Base-by-base conservation (phyloP, 148 eudicot genomes). In the Selenicereus undatus region DNA sequence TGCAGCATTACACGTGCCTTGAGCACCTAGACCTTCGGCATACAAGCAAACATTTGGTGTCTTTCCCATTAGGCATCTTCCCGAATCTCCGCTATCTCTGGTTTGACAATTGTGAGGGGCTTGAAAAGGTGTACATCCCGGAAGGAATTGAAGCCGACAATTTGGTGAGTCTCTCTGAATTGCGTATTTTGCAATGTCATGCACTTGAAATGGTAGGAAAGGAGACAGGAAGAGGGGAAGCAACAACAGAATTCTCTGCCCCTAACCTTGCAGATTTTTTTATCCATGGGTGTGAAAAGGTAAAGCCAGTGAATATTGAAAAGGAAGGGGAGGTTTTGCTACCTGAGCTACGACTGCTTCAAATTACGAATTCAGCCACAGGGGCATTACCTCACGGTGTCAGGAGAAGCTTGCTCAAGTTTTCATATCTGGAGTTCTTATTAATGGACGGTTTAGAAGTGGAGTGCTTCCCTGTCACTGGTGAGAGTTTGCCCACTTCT, bases 21-120 rank as follows among this genome's bases (percentile, higher is more conserved):
- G 22, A 26, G 60, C 1, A 3, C 0, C 16, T 74, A 2, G 2
- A 1, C 0, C 17, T 74, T 8, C 1, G 1, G 9, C 29, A 16
- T 24, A 5, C 5, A 26, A 11, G 68, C 68, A n/a, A 4, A 32
- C 10, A 14, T 26, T 29, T 74, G 16, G 60, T 26, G 20, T 13
- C 22, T 3, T 48, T 74, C n/a, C 76, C 76, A 24, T 50, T 74
- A 6, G 76, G 76, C 60, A 74, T 48, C 35, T 74, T 74, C 29
- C 68, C 68, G 1, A 64, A 64, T 64, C 29, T 64, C 27, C 68
- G 18, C 11, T 9, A 0, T n/a, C 68, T 64, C 2, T 1, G 11
- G 12, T 26, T 64, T n/a, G n/a, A 10, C 3, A 0, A 10, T 24
- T 64, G 29, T 26, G 7, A 22, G 27, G 68, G 68, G n/a, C 68